Evolutionary conservation across 73 alveolate species (phyloP), one percentile per base, ranked within the genome.

Genomic region (Uronychia setigera): DNA sequence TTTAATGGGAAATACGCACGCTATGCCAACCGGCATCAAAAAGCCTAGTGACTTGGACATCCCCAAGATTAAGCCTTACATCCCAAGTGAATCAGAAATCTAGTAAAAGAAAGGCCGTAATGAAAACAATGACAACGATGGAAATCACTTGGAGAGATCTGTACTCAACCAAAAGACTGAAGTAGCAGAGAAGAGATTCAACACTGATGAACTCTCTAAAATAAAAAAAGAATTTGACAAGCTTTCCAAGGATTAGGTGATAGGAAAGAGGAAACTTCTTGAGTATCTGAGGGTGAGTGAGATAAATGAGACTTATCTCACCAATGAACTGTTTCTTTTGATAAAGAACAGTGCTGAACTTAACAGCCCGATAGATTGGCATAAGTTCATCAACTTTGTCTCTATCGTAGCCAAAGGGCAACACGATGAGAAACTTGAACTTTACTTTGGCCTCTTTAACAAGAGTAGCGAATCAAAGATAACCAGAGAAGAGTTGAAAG

Each of bases 151-250:
- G 32, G 26, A 31, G 26, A 34, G 67, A 19, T 11, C 79, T 0
- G 31, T 80, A n/a, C 59, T 80, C 27, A 57, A 57, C 13, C 87
- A 35, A 80, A 74, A 78, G 27, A 29, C 46, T 1, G 32, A 35
- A 32, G 87, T n/a, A n/a, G 95, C 95, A 0, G 92, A 89, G 33
- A 33, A 60, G 0, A 35, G 95, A 1, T 89, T 89, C 58, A 27
- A 80, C 31, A 26, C 60, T 0, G 89, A 89, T 0, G 95, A 89
- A 57, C 81, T 89, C 1, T 33, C 77, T 14, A 78, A 77, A 34
- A 84, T 89, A 30, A 78, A 83, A 32, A 89, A 79, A 60, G 95
- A 89, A 59, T 89, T 89, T 79, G 92, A 83, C 78, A 89, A 89
- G 83, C 83, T 84, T 30, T 78, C 77, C 9, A 80, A 80, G 31